Percentiles rank a stretch among this genome's conserved stretches.
These are phyloP conservation scores for Medicago arabica DNA, from an alignment of 306 rosid genomes.

Conservation along the genomic window DNA sequence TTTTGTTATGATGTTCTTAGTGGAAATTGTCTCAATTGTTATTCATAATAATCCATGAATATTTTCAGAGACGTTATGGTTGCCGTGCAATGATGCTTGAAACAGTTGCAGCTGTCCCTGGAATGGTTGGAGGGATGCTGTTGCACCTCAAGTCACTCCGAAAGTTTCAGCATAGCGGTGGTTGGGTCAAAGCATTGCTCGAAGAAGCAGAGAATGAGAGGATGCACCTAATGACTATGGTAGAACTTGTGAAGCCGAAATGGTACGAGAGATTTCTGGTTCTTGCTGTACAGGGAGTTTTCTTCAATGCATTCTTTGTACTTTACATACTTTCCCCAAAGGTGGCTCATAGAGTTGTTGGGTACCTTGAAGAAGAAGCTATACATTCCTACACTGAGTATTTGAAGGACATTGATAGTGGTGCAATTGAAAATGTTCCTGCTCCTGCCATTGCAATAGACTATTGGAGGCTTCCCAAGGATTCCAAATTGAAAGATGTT, in stretches of 20 bases:
- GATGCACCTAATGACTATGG: slow-evolving; percentile 88
- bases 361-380: slow-evolving; percentile 89
- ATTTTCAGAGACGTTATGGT: slow-evolving; percentile 69
- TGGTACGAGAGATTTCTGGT: slow-evolving; percentile 80
- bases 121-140: slow-evolving; percentile 87
- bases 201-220: slow-evolving; percentile 93
- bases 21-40: slow-evolving; percentile 12
- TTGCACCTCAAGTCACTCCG: slow-evolving; percentile 72
- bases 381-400: slow-evolving; percentile 69
- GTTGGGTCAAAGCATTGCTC: slow-evolving; percentile 83
- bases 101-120: slow-evolving; percentile 86
- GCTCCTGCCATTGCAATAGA: slow-evolving; percentile 88
- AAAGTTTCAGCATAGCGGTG: slow-evolving; percentile 70
- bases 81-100: slow-evolving; percentile 91
- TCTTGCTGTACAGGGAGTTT: slow-evolving; percentile 81
- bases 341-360: slow-evolving; percentile 73
- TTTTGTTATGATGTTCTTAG: background rate
- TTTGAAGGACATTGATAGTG: slow-evolving; percentile 59
- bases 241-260: slow-evolving; percentile 73
- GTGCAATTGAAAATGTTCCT: slow-evolving; percentile 64
- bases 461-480: slow-evolving; percentile 84
- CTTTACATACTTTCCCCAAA: slow-evolving; percentile 68
- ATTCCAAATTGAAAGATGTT: slow-evolving; percentile 71
- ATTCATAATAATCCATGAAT: slow-evolving; percentile 1
- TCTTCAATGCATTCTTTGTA: slow-evolving; percentile 74